These are phyloP conservation scores for Chrysanthemum lavandulifolium DNA, from an alignment of 129 eudicot species.

Conservation along the genomic window DNA sequence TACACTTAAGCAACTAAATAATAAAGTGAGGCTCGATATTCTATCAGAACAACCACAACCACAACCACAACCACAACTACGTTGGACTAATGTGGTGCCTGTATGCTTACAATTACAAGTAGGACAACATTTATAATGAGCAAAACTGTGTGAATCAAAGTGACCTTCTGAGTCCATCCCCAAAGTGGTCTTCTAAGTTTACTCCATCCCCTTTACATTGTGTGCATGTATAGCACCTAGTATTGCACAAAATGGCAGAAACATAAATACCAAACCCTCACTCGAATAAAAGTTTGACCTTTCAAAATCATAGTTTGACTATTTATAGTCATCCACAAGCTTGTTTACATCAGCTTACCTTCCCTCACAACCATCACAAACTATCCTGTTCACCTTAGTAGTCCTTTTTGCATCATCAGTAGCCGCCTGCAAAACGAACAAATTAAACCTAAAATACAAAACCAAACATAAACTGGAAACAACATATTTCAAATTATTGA, in stretches of 20 bases:
- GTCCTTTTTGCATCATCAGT: not conserved
- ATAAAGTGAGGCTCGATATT: slow-evolving; percentile 15
- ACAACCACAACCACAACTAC: too few relatives aligned
- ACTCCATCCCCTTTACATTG: slow-evolving; percentile 80
- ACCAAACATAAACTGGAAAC: too few relatives aligned
- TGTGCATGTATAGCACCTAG: slow-evolving; percentile 54
- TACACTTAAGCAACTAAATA: slow-evolving; percentile 12
- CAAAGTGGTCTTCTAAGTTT: slow-evolving; percentile 75
- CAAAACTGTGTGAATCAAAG: too few relatives aligned
- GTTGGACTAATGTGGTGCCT: too few relatives aligned
- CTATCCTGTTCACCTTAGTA: slow-evolving; percentile 42
- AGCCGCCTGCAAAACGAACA: slow-evolving; percentile 45
- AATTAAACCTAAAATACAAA: too few relatives aligned
- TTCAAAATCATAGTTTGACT: too few relatives aligned
- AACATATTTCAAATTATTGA: too few relatives aligned
- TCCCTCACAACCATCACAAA: slow-evolving; percentile 71
- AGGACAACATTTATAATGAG: too few relatives aligned
- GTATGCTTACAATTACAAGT: not conserved
- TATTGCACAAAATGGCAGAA: slow-evolving; percentile 8
- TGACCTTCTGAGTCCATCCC: not conserved
- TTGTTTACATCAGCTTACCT: slow-evolving; percentile 46
- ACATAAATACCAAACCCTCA: not conserved
- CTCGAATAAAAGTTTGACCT: too few relatives aligned
- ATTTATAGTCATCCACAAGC: not conserved
- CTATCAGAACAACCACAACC: not conserved